Conservation (phyloP, 106 monocot species). For the Phalaenopsis aphrodite region DNA sequence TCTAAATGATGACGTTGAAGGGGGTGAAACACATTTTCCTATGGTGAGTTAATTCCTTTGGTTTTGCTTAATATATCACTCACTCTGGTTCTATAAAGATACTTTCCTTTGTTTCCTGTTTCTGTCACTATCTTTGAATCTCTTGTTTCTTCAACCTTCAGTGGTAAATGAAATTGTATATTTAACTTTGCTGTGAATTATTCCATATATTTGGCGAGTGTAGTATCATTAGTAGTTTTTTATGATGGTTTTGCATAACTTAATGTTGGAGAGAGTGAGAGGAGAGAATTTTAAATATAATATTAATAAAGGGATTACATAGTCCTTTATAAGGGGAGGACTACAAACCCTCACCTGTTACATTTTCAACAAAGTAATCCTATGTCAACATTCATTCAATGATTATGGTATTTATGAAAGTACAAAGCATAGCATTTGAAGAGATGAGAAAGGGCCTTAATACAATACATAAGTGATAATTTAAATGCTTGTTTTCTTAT, state of each 20-base stretch:
- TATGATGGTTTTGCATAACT: background rate
- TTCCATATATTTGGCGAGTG: background rate
- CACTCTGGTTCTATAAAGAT: background rate
- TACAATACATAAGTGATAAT: too few relatives aligned
- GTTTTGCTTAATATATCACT: background rate
- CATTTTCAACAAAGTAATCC: too few relatives aligned
- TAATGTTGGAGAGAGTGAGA: background rate
- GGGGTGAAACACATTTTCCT: conserved; percentile 73
- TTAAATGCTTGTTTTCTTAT: too few relatives aligned
- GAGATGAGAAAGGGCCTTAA: too few relatives aligned
- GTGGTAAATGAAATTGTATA: background rate
- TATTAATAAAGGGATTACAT: background rate
- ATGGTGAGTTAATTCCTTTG: conserved; percentile 29
- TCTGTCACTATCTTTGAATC: background rate
- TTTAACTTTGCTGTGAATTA: background rate
- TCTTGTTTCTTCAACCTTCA: background rate
- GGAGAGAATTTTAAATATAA: too few relatives aligned
- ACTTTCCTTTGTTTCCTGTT: background rate
- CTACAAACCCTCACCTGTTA: too few relatives aligned
- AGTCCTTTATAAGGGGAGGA: too few relatives aligned
- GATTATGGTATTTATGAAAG: too few relatives aligned
- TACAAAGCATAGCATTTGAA: too few relatives aligned
- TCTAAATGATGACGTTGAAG: conserved; percentile 62
- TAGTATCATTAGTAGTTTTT: background rate
- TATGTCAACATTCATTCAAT: too few relatives aligned